phyloP scores from a whole-genome alignment of 192 early-diverging fungal species.

The Podila minutissima region DNA sequence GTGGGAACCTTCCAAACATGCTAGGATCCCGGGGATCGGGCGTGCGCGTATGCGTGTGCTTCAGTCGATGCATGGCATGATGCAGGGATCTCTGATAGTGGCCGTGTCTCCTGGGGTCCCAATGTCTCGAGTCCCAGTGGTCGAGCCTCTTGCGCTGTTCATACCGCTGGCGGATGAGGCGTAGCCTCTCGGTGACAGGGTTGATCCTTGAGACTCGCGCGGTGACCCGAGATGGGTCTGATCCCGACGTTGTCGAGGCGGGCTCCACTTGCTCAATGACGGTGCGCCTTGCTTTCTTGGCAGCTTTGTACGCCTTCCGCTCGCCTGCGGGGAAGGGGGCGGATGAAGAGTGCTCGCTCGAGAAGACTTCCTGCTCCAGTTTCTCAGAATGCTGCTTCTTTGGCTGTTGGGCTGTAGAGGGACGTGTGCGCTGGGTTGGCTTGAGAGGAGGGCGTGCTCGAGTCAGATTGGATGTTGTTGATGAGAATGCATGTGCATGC shows the following conservation, averaged over 20 bases:
- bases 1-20: background rate
- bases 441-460: slow-evolving; percentile 6
- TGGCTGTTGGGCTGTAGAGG: background rate
- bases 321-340: background rate
- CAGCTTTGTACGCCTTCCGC: background rate
- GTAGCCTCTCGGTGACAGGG: background rate
- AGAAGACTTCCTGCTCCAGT: background rate
- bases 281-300: background rate
- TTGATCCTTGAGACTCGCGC: background rate
- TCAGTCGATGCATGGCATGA: background rate
- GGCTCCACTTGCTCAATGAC: background rate
- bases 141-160: background rate
- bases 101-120: background rate
- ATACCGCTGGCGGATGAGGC: background rate
- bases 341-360: background rate
- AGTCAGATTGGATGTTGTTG: background rate
- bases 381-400: background rate
- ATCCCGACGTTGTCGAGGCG: background rate
- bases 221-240: background rate
- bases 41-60: background rate
- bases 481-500: too few species aligned
- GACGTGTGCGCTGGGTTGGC: background rate
- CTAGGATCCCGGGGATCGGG: background rate
- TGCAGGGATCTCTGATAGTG: background rate
- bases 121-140: background rate